Evolutionary conservation across 805 yeast species (phyloP), one percentile per base, ranked within the genome.

Genomic region (Peterozyma xylosa): DNA sequence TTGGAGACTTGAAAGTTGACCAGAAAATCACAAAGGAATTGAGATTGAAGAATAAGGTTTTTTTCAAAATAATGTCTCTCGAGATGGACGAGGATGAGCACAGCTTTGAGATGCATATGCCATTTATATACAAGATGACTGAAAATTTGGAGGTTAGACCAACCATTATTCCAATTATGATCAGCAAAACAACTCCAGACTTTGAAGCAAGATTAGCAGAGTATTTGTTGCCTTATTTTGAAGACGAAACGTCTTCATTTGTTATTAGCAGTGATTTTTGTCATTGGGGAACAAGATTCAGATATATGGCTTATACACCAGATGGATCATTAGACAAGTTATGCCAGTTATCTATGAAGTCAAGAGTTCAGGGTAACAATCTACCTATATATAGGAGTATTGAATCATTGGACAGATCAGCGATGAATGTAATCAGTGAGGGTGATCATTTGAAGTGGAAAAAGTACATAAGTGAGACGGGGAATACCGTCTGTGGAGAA

Each of bases 401-500:
- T 42, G 91, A 84, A 58, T 56, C 62, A 17, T 61, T 93, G 47
- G 99, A 91, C 62, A 73, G 64, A 35, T 50, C 59, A 32, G 98
- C 85, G 0, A 86, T 88, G 88, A 61, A 68, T 9, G 63, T 82
- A 2, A 68, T 83, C 0, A 60, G 79, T 0, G 54, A 54, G 1
- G 90, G 88, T 2, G 67, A 77, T 2, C 76, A 80, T 43, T 53
- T 56, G 1, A 62, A 63, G 7, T 93, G 96, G 87, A 71, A 68
- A 42, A 59, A 70, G 27, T 93, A 93, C 56, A 75, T 93, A 4
- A 62, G 64, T 5, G 52, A 50, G 1, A 87, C 98, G 0, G 87
- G 83, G 0, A 90, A 91, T 63, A 93, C 99, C 0, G 84, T 93
- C 14, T 93, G 99, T 62, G 99, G 99, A 0, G 85, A 89, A 46